Percentiles rank a stretch among this genome's conserved stretches.
These are phyloP conservation scores for Phaeoacremonium minimum DNA, from an alignment of 2,329 filamentous ascomycete genomes.

Conservation along the genomic window DNA sequence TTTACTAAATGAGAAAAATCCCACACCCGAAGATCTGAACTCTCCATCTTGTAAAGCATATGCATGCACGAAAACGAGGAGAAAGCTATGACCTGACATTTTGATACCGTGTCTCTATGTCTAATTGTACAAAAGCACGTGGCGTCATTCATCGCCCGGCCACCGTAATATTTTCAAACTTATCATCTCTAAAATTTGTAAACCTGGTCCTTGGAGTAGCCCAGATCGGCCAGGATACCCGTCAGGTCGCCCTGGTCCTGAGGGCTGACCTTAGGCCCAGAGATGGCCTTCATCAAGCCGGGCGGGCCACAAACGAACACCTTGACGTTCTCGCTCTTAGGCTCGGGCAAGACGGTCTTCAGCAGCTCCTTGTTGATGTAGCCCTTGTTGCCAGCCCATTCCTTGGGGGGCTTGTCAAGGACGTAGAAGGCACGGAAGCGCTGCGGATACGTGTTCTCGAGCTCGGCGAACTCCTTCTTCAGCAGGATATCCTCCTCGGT, in stretches of 20 bases:
- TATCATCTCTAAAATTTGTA: slow-evolving; percentile 72
- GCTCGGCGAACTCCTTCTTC: slow-evolving; percentile 75
- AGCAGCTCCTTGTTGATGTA: slow-evolving; percentile 86
- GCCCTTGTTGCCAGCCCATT: slow-evolving; percentile 74
- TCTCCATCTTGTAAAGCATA: too few species aligned
- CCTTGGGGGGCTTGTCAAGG: slow-evolving; percentile 77
- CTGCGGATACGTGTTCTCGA: slow-evolving; percentile 94
- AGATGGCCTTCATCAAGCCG: slow-evolving; percentile 88
- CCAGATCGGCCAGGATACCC: slow-evolving; percentile 78
- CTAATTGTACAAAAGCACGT: slow-evolving; percentile 1
- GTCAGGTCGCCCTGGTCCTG: slow-evolving; percentile 87
- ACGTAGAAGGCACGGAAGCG: slow-evolving; percentile 95
- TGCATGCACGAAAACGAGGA: too few species aligned
- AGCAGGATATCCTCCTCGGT: slow-evolving; percentile 87
- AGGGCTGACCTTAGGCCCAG: slow-evolving; percentile 86
- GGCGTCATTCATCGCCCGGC: too few species aligned
- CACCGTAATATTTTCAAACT: not conserved
- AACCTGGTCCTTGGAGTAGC: slow-evolving; percentile 73
- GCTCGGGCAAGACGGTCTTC: slow-evolving; percentile 91
- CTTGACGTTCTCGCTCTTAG: slow-evolving; percentile 90
- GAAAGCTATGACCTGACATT: too few species aligned
- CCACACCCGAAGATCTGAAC: not conserved
- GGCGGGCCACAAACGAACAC: slow-evolving; percentile 94
- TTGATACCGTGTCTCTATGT: too few species aligned
- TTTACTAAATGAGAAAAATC: not conserved